Evolutionary conservation across 331 rosid species (phyloP).

Genomic region (Telfairia occidentalis): DNA sequence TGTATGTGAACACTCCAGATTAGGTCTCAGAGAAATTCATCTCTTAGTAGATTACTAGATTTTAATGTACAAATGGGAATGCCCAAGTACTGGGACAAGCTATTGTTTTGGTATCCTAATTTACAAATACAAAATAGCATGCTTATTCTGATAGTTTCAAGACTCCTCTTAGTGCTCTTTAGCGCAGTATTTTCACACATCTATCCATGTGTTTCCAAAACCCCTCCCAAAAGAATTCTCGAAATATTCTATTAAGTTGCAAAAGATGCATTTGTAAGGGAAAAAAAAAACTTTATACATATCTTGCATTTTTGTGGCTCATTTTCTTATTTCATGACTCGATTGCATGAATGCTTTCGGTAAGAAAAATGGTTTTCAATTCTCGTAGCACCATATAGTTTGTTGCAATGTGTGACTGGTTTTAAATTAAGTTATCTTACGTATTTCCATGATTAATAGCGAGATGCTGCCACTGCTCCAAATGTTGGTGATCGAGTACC

Average conservation of each 20-base stretch:
- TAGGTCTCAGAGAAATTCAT: neutral
- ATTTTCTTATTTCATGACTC: neutral
- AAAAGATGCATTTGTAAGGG: neutral
- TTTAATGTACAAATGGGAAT: neutral
- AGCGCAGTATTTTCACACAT: neutral
- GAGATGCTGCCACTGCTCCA: slow-evolving; percentile 99
- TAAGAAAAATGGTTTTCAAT: neutral
- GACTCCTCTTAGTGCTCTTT: neutral
- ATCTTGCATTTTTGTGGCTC: neutral
- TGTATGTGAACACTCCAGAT: neutral
- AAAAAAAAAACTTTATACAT: neutral
- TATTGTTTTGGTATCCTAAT: neutral
- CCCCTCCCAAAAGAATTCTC: neutral
- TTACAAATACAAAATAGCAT: neutral
- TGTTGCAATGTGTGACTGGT: neutral
- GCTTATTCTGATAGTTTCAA: neutral
- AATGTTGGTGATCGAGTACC: slow-evolving; percentile 98
- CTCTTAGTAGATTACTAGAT: neutral
- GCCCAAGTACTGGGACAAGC: neutral
- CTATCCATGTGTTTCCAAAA: neutral
- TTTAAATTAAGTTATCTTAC: neutral
- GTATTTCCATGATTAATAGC: slow-evolving; percentile 33
- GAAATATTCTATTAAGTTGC: neutral
- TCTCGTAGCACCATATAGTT: neutral
- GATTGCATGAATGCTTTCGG: neutral